Evolutionary conservation across 345 rosid species (phyloP).

Genomic region (Ailanthus altissimus): DNA sequence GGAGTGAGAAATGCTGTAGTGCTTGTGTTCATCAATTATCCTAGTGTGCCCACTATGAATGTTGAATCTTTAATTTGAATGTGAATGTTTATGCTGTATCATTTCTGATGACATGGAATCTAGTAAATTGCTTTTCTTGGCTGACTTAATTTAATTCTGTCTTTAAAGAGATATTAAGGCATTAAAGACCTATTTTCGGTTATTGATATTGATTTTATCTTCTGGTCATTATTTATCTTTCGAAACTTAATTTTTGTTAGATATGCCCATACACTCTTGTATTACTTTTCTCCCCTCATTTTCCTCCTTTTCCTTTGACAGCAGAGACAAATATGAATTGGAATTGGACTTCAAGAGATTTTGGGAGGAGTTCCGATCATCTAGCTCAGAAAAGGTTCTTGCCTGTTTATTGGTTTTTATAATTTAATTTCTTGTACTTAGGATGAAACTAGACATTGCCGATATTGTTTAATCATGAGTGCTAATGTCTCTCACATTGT

Average conservation of each 20-base stretch:
- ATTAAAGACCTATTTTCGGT: background rate
- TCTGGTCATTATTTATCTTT: background rate
- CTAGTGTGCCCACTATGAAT: background rate
- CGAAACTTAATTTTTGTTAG: background rate
- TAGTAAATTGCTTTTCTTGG: background rate
- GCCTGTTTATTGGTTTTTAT: background rate
- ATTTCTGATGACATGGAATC: background rate
- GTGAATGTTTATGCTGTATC: background rate
- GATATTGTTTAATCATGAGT: background rate
- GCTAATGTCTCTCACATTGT: slow-evolving; percentile 37
- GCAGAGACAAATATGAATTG: slow-evolving; percentile 86
- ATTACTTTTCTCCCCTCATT: background rate
- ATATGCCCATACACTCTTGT: background rate
- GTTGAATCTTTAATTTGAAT: background rate
- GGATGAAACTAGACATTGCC: background rate
- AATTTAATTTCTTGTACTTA: slow-evolving; percentile 2
- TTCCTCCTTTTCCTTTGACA: slow-evolving; percentile 12
- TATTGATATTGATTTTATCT: background rate
- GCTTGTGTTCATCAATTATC: background rate
- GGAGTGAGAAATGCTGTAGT: background rate
- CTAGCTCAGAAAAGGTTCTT: slow-evolving; percentile 89
- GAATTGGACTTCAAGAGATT: slow-evolving; percentile 98
- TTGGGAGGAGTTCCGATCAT: slow-evolving; percentile 99
- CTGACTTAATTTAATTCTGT: background rate
- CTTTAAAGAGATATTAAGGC: background rate